These are phyloP conservation scores for Erucastrum elatum DNA, from an alignment of 345 rosid genomes.

Conservation along the genomic window DNA sequence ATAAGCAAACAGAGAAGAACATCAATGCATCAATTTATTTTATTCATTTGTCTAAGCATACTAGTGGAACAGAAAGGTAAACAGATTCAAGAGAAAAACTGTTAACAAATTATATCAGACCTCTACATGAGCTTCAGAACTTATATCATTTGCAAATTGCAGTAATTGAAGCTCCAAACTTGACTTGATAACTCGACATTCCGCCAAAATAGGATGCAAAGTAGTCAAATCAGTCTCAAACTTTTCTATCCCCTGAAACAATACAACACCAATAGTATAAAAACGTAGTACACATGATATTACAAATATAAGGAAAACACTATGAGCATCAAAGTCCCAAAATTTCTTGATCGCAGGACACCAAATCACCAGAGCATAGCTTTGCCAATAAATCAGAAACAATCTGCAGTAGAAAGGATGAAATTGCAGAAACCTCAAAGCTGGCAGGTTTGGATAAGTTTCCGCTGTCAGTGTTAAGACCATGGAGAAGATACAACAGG, in stretches of 20 bases:
- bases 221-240: slow-evolving; percentile 66
- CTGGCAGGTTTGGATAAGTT: slow-evolving; percentile 79
- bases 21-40: neutral
- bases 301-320: slow-evolving; percentile 3
- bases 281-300: neutral
- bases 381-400: neutral
- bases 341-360: neutral
- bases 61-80: neutral
- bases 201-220: slow-evolving; percentile 88
- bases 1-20: neutral
- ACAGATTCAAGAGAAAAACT: neutral
- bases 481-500: slow-evolving; percentile 70
- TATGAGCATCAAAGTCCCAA: slow-evolving; percentile 8
- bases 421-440: slow-evolving; percentile 59
- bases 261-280: slow-evolving; percentile 10
- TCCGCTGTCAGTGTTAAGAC: slow-evolving; percentile 85
- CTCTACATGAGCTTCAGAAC: slow-evolving; percentile 97
- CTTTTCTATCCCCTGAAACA: slow-evolving; percentile 68
- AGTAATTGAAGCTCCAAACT: slow-evolving; percentile 75
- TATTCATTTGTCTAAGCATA: neutral
- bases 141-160: slow-evolving; percentile 93
- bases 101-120: slow-evolving; percentile 36
- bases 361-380: slow-evolving; percentile 4
- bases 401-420: slow-evolving; percentile 8
- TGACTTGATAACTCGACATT: slow-evolving; percentile 88